Conservation (phyloP, 805 yeast species). For the Candida vaughaniae region DNA sequence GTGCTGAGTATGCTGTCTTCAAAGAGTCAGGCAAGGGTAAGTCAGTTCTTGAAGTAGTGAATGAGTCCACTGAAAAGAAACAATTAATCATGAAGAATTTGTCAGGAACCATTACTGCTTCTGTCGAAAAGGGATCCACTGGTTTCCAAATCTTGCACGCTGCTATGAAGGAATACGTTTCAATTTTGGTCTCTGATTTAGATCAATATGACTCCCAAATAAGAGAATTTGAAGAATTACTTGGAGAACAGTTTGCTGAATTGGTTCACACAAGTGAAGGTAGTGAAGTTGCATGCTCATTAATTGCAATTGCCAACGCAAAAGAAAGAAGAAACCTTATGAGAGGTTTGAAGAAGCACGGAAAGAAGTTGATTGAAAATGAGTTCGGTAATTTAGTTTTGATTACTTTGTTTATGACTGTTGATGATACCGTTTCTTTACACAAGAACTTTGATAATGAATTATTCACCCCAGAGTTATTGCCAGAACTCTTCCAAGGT, state of each 20-base stretch:
- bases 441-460: conserved; percentile 70
- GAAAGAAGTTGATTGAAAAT: conserved; percentile 71
- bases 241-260: conserved; percentile 89
- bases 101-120: conserved; percentile 79
- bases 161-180: conserved; percentile 86
- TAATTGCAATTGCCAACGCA: conserved; percentile 81
- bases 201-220: conserved; percentile 54
- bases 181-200: conserved; percentile 59
- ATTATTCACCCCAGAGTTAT: conserved; percentile 43
- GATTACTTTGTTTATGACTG: conserved; percentile 74
- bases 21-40: conserved; percentile 67
- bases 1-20: conserved; percentile 90
- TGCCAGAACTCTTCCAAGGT: conserved; percentile 58
- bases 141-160: conserved; percentile 96
- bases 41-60: conserved; percentile 62
- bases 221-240: conserved; percentile 76
- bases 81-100: conserved; percentile 72
- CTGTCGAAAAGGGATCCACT: conserved; percentile 92
- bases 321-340: conserved; percentile 85
- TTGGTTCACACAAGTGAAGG: conserved; percentile 95
- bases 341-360: conserved; percentile 72
- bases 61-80: conserved; percentile 74
- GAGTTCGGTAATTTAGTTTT: conserved; percentile 85
- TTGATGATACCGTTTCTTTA: conserved; percentile 89
- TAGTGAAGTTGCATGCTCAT: conserved; percentile 80